These are phyloP conservation scores for Chaetomiaceae sp. DNA, from an alignment of 2,329 filamentous ascomycete genomes.

Conservation along the genomic window DNA sequence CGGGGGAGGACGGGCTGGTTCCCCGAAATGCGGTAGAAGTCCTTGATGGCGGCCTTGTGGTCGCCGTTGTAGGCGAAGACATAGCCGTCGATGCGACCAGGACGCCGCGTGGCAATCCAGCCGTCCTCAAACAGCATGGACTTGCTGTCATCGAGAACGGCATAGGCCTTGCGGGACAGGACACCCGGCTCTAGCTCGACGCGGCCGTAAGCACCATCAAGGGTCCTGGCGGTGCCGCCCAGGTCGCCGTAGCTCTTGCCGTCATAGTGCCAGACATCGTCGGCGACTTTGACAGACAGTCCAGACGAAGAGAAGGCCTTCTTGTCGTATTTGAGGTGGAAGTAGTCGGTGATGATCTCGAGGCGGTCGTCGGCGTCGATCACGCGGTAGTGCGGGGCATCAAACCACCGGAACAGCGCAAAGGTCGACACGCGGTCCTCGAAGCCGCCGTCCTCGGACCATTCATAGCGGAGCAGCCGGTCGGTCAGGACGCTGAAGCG, in stretches of 20 bases:
- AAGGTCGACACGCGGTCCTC: conserved; percentile 61
- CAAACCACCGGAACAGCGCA: conserved; percentile 50
- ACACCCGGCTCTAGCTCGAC: conserved; percentile 29
- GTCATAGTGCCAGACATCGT: conserved; percentile 50
- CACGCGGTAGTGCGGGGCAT: conserved; percentile 42
- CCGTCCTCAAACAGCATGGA: conserved; percentile 28
- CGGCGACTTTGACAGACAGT: conserved; percentile 43
- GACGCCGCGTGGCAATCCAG: conserved; percentile 23
- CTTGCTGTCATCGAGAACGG: conserved; percentile 27
- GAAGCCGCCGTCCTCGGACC: conserved; percentile 54
- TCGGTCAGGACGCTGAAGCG: conserved; percentile 58
- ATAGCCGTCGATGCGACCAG: conserved; percentile 26
- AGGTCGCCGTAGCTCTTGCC: conserved; percentile 38
- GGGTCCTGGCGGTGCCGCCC: conserved; percentile 40
- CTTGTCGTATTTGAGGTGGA: conserved; percentile 57
- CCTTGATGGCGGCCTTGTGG: conserved; percentile 28
- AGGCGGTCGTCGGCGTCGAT: conserved; percentile 43
- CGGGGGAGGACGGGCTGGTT: conserved; percentile 33
- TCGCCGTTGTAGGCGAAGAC: conserved; percentile 27
- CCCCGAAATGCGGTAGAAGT: conserved; percentile 33
- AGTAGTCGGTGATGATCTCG: conserved; percentile 52
- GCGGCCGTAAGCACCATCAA: conserved; percentile 26
- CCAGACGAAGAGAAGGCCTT: conserved; percentile 49
- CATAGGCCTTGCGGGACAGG: conserved; percentile 24
- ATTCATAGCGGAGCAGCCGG: conserved; percentile 57